Evolutionary conservation across 768 basidiomycete genomes (phyloP), one percentile per base, ranked within the genome.

Genomic region (Hemileccinum rubropunctum): DNA sequence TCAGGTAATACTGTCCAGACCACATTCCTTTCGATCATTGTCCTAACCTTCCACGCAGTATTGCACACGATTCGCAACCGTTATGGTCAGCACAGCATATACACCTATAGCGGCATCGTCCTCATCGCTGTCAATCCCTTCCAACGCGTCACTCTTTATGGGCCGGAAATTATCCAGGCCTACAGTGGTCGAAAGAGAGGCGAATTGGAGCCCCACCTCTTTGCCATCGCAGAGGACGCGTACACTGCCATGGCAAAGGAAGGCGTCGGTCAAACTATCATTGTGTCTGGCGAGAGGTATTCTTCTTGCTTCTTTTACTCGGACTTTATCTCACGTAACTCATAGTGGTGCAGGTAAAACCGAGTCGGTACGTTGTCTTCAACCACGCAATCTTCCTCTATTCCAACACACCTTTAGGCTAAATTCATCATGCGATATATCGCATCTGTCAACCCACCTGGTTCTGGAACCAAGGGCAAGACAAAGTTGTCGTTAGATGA

Each of bases 361-460:
- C 0, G 97, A 98, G 72, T 95, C 93, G 45, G 95, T 91, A 58
- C 68, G 83, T 43, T 10, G 4, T 36, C 33, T 40, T 40, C 23
- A 20, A 42, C 17, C 58, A 37, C 27, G 30, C 26, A 23, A 42
- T 50, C 43, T 15, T 3, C 40, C 13, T 42, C 37, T 7, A 45
- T 49, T 12, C 40, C 43, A 50, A 58, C 21, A 40, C 28, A 48
- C 43, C 54, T 41, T 34, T 60, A 91, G 88, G 90, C 97, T 45
- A 98, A 99, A 75, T 94, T 94, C 74, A 99, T 99, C 70, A 95
- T 99, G 85, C 85, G 97, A 51, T 99, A 98, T 70, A 86, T 99
- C 59, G 97, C 97, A 12, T 98, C 95, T 2, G 93, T 99, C 39
- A 97, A 98, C 57, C 93, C 95, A 54, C 77, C 86, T 27, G 77